Base-by-base conservation (phyloP, 208 protist species). In the Vickermania spadyakhi region DNA sequence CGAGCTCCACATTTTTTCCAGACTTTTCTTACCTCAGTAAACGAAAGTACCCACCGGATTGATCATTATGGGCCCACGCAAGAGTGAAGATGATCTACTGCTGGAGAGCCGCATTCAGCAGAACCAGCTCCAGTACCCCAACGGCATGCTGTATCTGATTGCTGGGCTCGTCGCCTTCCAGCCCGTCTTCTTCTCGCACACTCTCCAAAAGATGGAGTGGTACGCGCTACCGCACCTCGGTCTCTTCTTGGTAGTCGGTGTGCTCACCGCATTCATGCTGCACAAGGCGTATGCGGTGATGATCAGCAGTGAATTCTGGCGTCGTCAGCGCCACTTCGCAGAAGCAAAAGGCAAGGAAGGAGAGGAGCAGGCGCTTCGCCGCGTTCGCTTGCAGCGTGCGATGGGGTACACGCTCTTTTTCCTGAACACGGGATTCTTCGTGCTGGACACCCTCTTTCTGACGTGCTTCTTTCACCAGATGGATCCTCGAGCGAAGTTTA, bases 301-400 rank as follows among this genome's bases (percentile, higher is more conserved):
- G 88, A 72, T 93, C 22, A 76, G 84, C 58, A 93, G 80, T 45
- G 82, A 90, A 64, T 95, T 95, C 76, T 92, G 84, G 85, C 66
- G 72, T 26, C 84, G 84, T n/a, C 88, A 95, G 73, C 79, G 81
- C 18, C 85, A 95, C 81, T 92, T 86, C 66, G 52, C 62, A 13
- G 88, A 93, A 62, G 84, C 88, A 11, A n/a, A n/a, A n/a, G n/a
- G n/a, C n/a, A 64, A 69, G 4, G 81, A 90, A 57, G 68, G 78
- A 51, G 71, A 81, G 25, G 72, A 77, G 58, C 80, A 79, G 61
- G 28, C 64, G 18, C 74, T 95, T 57, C 84, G 84, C 25, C 73
- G 77, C 23, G 74, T 89, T 55, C 84, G 88, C 26, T 76, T 95
- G 69, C 85, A 92, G 74, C 72, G 91, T 21, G 69, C 84, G 31